A percentile compares a stretch with the other conserved stretches of the same genome.
Evolutionary conservation across 768 basidiomycete genomes (phyloP).

Genomic region (Lanmaoa pseudosensibilis): DNA sequence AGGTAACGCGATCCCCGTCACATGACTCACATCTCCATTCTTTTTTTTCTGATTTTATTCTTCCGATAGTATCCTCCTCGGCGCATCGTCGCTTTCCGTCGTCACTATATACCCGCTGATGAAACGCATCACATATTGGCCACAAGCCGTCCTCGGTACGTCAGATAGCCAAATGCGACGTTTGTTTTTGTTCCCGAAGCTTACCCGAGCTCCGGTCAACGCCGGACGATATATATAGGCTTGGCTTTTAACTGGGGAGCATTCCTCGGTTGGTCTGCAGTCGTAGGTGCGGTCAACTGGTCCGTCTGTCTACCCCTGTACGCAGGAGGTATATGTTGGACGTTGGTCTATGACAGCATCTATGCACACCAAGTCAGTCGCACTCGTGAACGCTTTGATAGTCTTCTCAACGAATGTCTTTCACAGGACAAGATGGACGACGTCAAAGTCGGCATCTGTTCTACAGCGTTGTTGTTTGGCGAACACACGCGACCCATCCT

Average conservation of each 20-base stretch:
- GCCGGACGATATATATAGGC: slow-evolving; percentile 45
- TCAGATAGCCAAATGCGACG: neutral
- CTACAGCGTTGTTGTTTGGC: slow-evolving; percentile 91
- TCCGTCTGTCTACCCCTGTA: slow-evolving; percentile 82
- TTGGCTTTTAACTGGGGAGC: slow-evolving; percentile 98
- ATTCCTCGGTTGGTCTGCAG: slow-evolving; percentile 93
- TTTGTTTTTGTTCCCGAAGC: neutral
- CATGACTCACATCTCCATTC: too few species aligned
- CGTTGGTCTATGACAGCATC: slow-evolving; percentile 94
- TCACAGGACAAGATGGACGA: slow-evolving; percentile 90
- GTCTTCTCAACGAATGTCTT: neutral
- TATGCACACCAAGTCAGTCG: slow-evolving; percentile 88
- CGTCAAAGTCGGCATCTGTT: slow-evolving; percentile 81
- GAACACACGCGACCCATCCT: slow-evolving; percentile 74
- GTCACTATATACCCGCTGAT: slow-evolving; percentile 93
- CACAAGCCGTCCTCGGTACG: slow-evolving; percentile 90
- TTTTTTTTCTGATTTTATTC: neutral
- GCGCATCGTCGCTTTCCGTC: slow-evolving; percentile 85
- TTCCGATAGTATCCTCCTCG: slow-evolving; percentile 73
- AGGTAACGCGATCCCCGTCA: slow-evolving; percentile 49
- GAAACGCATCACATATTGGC: slow-evolving; percentile 97
- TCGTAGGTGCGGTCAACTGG: slow-evolving; percentile 82
- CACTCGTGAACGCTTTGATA: too few species aligned
- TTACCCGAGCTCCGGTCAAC: too few species aligned
- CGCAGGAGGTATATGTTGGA: slow-evolving; percentile 88